Percentiles rank a stretch among this genome's conserved stretches.
These are phyloP conservation scores for Recurvomyces mirabilis DNA, from an alignment of 495 filamentous ascomycete species.

Conservation along the genomic window DNA sequence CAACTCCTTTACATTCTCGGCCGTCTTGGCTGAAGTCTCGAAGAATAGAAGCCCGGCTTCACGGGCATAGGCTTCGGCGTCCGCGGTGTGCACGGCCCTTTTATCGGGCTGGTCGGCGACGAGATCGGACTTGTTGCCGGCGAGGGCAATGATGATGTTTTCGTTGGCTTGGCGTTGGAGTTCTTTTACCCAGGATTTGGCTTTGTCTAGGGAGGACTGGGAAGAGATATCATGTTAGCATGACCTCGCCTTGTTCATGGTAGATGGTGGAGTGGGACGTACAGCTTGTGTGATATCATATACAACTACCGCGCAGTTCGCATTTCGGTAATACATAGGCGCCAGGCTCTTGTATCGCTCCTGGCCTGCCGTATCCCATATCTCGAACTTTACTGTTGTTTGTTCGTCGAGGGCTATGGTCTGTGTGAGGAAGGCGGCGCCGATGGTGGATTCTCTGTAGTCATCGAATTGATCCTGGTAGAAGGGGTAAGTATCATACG, in stretches of 20 bases:
- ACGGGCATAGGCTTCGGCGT: conserved; percentile 87
- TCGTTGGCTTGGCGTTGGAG: conserved; percentile 97
- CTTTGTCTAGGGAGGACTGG: conserved; percentile 92
- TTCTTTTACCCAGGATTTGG: conserved; percentile 99
- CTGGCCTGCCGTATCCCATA: conserved; percentile 98
- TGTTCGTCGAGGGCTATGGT: conserved; percentile 94
- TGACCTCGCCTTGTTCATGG: background rate
- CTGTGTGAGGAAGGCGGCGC: conserved; percentile 96
- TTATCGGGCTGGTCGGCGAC: conserved; percentile 84
- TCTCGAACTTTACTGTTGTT: conserved; percentile 99
- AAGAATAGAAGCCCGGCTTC: conserved; percentile 94
- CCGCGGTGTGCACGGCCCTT: conserved; percentile 74
- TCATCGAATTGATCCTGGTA: conserved; percentile 97
- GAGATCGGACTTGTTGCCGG: conserved; percentile 94
- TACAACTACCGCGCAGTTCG: conserved; percentile 96
- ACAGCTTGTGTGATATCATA: conserved; percentile 99
- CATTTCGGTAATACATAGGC: conserved; percentile 98
- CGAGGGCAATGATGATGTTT: conserved; percentile 96
- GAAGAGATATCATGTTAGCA: conserved; percentile 4
- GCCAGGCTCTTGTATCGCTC: conserved; percentile 97
- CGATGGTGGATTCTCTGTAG: conserved; percentile 97
- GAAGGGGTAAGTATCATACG: background rate
- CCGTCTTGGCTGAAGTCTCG: conserved; percentile 93
- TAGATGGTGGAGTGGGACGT: conserved; percentile 28
- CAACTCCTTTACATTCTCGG: conserved; percentile 86